These are phyloP conservation scores for Trichosporon coremiiforme DNA, from an alignment of 1,284 basidiomycete genomes.

Conservation along the genomic window DNA sequence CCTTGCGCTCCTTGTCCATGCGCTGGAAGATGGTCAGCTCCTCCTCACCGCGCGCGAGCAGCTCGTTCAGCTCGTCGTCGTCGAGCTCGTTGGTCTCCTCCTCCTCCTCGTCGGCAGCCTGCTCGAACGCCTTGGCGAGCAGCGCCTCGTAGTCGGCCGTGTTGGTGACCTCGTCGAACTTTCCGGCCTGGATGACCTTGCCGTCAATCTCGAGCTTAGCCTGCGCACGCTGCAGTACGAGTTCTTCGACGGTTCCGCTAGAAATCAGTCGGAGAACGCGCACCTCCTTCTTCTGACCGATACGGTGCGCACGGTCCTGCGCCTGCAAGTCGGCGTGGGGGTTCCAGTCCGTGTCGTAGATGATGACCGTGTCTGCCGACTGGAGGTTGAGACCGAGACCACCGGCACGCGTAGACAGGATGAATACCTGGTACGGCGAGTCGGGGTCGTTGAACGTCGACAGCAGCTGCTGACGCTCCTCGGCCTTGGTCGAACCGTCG, in stretches of 20 bases:
- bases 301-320: constrained; percentile 87
- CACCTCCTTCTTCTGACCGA: constrained; percentile 98
- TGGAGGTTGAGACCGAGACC: constrained; percentile 98
- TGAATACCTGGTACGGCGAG: constrained; percentile 91
- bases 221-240: constrained; percentile 90
- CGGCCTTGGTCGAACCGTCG: constrained; percentile 97
- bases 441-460: constrained; percentile 87
- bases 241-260: constrained; percentile 97
- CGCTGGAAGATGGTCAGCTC: constrained; percentile 78
- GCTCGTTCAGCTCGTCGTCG: constrained; percentile 94
- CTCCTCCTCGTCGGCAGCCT: constrained; percentile 77
- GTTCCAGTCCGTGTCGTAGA: constrained; percentile 78
- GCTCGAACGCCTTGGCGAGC: constrained; percentile 66
- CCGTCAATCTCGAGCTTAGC: constrained; percentile 99
- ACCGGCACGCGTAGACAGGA: constrained; percentile 93
- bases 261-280: constrained; percentile 96
- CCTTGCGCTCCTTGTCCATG: constrained; percentile 82
- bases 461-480: constrained; percentile 90
- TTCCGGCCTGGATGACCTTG: constrained; percentile 98
- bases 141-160: constrained; percentile 97
- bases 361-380: constrained; percentile 98
- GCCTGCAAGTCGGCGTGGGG: constrained; percentile 94
- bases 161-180: constrained; percentile 98
- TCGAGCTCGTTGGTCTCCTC: constrained; percentile 94
- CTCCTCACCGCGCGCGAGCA: constrained; percentile 82